Base-by-base conservation (phyloP, 192 early-diverging fungal genomes). In the Mortierella antarctica region DNA sequence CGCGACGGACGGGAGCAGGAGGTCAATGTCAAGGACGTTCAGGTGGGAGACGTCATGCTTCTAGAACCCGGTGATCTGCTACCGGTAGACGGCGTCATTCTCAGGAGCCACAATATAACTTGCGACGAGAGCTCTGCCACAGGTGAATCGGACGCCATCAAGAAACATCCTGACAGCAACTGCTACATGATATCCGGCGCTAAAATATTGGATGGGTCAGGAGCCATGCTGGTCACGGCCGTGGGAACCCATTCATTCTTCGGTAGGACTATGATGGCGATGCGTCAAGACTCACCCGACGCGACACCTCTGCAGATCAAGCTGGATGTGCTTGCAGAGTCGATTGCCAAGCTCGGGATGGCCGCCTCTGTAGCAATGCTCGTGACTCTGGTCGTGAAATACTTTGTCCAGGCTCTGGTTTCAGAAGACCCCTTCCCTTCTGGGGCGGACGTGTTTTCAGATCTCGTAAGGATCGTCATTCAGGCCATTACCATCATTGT, bases 261-360 rank as follows among this genome's bases (percentile, higher is more conserved):
- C 82, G 97, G 97, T 58, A 92, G 90, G 71, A 92, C 95, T 47
- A 93, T 98, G 94, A 92, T 95, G 86, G 93, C 94, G 1, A 90
- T 99, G 86, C 90, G 92, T 63, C 85, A 87, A 42, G 84, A 89
- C 6, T 83, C 90, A 67, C 77, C 80, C 23, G 92, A 95, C 63
- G 93, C 89, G 62, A 99, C 97, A 42, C 97, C 97, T 21, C 90
- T 99, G 53, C 97, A 99, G 87, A 66, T 84, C 60, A 98, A 98
- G 84, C 90, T 99, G n/a, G 92, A 93, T 45, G 81, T 86, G 46
- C 86, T 99, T 23, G 96, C 96, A 11, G 95, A 99, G 80, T 87
- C 93, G 77, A 99, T 99, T 78, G 96, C 95, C 70, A 97, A 96
- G 84, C 90, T 96, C 78, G 97, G 96, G 52, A 88, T 94, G 79